Base-by-base conservation (phyloP, 805 yeast species). In the Starmera dryadoides region DNA sequence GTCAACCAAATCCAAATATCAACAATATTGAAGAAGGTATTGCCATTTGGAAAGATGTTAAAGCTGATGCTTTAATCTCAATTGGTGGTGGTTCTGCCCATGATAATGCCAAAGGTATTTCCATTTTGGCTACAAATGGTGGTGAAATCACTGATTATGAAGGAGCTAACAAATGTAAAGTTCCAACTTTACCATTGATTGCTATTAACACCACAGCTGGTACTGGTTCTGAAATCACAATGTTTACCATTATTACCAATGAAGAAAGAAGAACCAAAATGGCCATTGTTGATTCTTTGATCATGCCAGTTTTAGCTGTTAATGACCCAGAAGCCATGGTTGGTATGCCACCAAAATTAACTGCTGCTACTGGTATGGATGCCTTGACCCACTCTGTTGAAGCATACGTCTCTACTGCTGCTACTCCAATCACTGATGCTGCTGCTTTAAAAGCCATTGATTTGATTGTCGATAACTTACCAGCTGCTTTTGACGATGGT, bases 21-120 rank as follows among this genome's bases (percentile, higher is more conserved):
- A 38, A 36, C 19, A 50, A 46, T 36, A 52, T 50, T 30, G 17
- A 28, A 1, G 50, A 37, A 25, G 54, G 52, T 28, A 39, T 50
- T 21, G 43, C 38, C 21, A 40, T 42, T 25, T 37, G 48, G 30
- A 48, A 45, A 33, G 42, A 43, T 28, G 33, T 44, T 33, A 33
- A 38, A 28, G 38, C 69, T 17, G 60, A 65, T 30, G 66, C 68
- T 21, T 66, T 64, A 42, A 55, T 67, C 16, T 69, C 72, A 6
- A 66, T 67, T 23, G 72, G 72, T 21, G 72, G 72, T 34, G 72
- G 72, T 21, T 65, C 71, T 4, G 71, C 66, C n/a, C 68, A 67
- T 53, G 72, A 67, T 41, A 63, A 67, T 15, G 69, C 71, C 41
- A 67, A 67, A 48, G 52, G 53, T 14, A 59, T 67, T 36, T 68